These are phyloP conservation scores for Paraleonurus japonicus DNA, from an alignment of 257 asterid genomes.

Conservation along the genomic window DNA sequence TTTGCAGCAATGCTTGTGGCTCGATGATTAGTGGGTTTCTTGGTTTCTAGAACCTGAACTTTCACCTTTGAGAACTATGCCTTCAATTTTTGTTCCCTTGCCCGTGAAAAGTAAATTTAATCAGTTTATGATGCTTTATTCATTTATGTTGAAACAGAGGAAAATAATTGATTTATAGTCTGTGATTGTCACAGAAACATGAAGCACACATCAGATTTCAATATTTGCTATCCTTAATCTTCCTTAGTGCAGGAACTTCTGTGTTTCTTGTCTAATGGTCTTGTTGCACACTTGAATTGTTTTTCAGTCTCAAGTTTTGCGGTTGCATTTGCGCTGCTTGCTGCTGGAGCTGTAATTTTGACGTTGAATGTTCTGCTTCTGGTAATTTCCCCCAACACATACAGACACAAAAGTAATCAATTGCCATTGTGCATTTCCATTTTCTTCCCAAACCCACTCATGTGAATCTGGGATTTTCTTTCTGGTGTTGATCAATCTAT, in stretches of 20 bases:
- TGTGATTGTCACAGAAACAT: not conserved
- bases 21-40: not conserved
- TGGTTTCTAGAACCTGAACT: not conserved
- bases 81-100: not conserved
- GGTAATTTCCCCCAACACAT: slow-evolving; percentile 41
- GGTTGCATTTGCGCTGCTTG: slow-evolving; percentile 86
- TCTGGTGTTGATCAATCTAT: slow-evolving; percentile 9
- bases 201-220: not conserved
- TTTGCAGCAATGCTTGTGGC: not conserved
- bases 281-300: not conserved
- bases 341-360: slow-evolving; percentile 88
- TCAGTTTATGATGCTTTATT: not conserved
- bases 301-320: slow-evolving; percentile 91
- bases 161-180: not conserved
- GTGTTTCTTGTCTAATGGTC: slow-evolving; percentile 11
- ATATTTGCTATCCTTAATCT: slow-evolving; percentile 4
- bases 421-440: not conserved
- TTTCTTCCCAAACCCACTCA: not conserved
- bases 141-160: not conserved
- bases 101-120: not conserved
- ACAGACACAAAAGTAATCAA: not conserved
- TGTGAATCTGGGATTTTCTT: not conserved
- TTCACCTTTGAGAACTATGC: not conserved
- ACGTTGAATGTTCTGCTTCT: slow-evolving; percentile 84
- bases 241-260: not conserved